Evolutionary conservation across 306 rosid species (phyloP).

Genomic region (Vigna reflexopilosa): DNA sequence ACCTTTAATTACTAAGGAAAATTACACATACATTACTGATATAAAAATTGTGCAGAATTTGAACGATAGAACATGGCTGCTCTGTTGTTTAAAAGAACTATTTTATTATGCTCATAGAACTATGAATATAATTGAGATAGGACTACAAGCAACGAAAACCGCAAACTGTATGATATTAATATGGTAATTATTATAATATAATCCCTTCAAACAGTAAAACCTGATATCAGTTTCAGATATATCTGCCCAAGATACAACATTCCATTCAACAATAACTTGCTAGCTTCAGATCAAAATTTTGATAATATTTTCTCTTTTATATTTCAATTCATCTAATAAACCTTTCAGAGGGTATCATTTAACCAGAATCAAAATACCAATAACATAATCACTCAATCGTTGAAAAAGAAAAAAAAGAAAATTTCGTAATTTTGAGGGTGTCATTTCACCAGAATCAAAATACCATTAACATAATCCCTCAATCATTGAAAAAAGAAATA

Average conservation of each 20-base stretch:
- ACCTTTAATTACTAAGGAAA: background rate
- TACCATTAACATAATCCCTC: background rate
- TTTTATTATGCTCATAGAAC: background rate
- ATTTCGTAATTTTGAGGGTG: background rate
- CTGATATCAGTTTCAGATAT: background rate
- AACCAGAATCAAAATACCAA: background rate
- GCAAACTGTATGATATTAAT: background rate
- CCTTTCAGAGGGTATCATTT: background rate
- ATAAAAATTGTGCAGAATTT: background rate
- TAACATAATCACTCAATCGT: background rate
- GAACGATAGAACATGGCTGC: constrained; percentile 6
- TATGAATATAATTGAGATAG: background rate
- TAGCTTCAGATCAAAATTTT: background rate
- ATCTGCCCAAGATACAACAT: background rate
- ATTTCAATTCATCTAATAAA: background rate
- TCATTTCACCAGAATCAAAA: background rate
- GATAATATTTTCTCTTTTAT: background rate
- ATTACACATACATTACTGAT: background rate
- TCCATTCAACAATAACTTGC: background rate
- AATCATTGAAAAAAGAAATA: background rate
- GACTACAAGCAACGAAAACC: constrained; percentile 3
- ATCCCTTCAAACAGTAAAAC: constrained; percentile 1
- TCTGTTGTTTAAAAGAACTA: background rate
- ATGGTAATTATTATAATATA: background rate
- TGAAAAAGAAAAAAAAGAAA: background rate